Base-by-base conservation (phyloP, 345 rosid genomes). In the Orychophragmus violaceus region DNA sequence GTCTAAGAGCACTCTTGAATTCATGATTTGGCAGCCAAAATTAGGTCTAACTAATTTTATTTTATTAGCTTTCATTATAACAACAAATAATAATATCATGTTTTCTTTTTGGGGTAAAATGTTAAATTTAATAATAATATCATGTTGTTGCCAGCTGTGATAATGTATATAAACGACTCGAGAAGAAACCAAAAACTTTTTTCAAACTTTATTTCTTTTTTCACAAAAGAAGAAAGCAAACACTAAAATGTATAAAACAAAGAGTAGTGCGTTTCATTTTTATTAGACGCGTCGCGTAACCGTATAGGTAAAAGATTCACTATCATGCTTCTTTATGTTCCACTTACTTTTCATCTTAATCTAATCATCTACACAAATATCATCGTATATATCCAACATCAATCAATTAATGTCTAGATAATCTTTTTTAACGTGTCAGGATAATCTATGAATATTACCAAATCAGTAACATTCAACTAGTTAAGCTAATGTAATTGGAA, bases 1-100 rank as follows among this genome's bases (percentile, higher is more conserved):
- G 71, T 51, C 60, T 49, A 0, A 9, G 25, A 46, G 55, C 71
- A 72, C 61, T 58, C 22, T 58, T 49, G 45, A 56, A 14, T 64
- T 64, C 65, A 37, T 72, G 61, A 72, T 72, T 72, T 50, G 77
- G 77, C 77, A 59, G 72, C 77, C 71, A 72, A 72, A 72, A 66
- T 72, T 66, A 72, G 77, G 77, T 18, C 37, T 65, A 72, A 22
- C 71, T 39, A 57, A 66, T 36, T 65, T 45, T 61, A 52, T 39
- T 29, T 70, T 41, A 62, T 52, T 32, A 61, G 48, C 6, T 41
- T n/a, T 70, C 55, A 11, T n/a, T n/a, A n/a, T 52, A 30, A 6
- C 74, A 45, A 53, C 8, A 29, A 11, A 70, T 16, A 21, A 60
- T 29, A 21, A 39, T 18, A 48, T 16, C 25, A 22, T 49, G 41